A percentile compares a stretch with the other conserved stretches of the same genome.
phyloP scores from a whole-genome alignment of 1,139 yeast species.

The Spathaspora jeffriesii region DNA sequence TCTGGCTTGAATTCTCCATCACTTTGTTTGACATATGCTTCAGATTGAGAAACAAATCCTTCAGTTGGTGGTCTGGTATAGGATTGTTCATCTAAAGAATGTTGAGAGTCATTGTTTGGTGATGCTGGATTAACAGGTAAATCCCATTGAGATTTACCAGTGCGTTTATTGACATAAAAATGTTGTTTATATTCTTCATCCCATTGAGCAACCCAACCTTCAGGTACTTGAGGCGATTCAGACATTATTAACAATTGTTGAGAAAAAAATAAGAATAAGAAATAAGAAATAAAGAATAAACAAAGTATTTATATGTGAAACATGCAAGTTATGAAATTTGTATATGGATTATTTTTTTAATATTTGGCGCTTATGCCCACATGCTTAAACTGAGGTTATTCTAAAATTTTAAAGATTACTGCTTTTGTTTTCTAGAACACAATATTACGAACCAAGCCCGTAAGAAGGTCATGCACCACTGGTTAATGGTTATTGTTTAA shows the following conservation, averaged over 20 bases:
- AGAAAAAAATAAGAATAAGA: not conserved
- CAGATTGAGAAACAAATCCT: not conserved
- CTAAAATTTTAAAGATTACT: too few relatives aligned
- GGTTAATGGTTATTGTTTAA: not conserved
- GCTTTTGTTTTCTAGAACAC: not conserved
- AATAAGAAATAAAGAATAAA: not conserved
- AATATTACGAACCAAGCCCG: not conserved
- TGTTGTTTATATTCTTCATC: constrained; percentile 25
- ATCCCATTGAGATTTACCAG: constrained; percentile 25
- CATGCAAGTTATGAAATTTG: not conserved
- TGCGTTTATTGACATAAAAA: constrained; percentile 22
- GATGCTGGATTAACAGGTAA: constrained; percentile 12
- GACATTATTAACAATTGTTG: constrained; percentile 7
- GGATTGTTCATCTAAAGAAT: constrained; percentile 3
- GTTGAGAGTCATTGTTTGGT: constrained; percentile 4
- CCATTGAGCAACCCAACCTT: constrained; percentile 31
- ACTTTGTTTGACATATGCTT: not conserved
- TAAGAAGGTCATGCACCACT: not conserved
- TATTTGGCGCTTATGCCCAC: too few relatives aligned
- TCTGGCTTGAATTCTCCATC: not conserved
- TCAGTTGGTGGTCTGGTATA: constrained; percentile 2
- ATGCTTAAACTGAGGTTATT: too few relatives aligned
- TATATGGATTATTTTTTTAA: not conserved
- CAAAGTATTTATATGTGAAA: too few relatives aligned
- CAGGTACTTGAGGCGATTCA: constrained; percentile 18